These are phyloP conservation scores for Phytopythium kandeliae DNA, from an alignment of 352 stramenopile species.

Conservation along the genomic window DNA sequence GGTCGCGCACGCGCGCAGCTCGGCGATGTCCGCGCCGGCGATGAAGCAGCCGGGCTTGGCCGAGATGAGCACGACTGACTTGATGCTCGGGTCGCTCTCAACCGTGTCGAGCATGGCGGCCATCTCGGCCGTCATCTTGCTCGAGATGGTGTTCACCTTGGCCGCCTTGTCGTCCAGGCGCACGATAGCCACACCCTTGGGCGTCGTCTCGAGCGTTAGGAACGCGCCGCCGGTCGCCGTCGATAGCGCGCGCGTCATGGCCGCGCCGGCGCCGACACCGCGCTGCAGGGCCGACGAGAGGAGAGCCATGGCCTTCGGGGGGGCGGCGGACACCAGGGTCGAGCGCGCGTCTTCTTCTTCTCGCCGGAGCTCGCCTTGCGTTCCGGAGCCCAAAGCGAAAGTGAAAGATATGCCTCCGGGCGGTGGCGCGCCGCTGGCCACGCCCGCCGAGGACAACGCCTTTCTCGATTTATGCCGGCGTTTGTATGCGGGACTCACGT, in stretches of 20 bases:
- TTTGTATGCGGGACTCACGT: slow-evolving; percentile 4
- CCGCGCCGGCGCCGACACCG: slow-evolving; percentile 4
- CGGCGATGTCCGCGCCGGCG: slow-evolving; percentile 96
- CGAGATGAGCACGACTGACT: slow-evolving; percentile 97
- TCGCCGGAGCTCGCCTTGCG: neutral
- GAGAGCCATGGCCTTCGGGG: neutral
- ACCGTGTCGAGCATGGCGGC: slow-evolving; percentile 85
- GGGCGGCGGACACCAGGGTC: neutral
- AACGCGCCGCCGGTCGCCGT: slow-evolving; percentile 50
- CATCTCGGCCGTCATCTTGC: slow-evolving; percentile 88
- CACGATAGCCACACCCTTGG: slow-evolving; percentile 88
- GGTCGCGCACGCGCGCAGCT: slow-evolving; percentile 86
- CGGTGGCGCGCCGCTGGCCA: neutral
- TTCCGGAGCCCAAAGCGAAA: slow-evolving; percentile 1
- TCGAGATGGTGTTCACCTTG: slow-evolving; percentile 93
- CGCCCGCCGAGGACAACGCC: neutral
- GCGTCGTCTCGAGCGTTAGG: slow-evolving; percentile 84
- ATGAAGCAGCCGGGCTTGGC: slow-evolving; percentile 98
- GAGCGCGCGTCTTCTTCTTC: neutral
- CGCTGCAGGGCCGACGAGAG: slow-evolving; percentile 5
- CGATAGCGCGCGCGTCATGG: slow-evolving; percentile 16
- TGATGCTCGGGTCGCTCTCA: slow-evolving; percentile 88
- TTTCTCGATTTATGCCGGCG: neutral
- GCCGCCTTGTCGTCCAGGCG: slow-evolving; percentile 89
- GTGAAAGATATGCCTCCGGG: slow-evolving; percentile 8